phyloP scores from a whole-genome alignment of 768 basidiomycete species.

The Tulasnella sp. region DNA sequence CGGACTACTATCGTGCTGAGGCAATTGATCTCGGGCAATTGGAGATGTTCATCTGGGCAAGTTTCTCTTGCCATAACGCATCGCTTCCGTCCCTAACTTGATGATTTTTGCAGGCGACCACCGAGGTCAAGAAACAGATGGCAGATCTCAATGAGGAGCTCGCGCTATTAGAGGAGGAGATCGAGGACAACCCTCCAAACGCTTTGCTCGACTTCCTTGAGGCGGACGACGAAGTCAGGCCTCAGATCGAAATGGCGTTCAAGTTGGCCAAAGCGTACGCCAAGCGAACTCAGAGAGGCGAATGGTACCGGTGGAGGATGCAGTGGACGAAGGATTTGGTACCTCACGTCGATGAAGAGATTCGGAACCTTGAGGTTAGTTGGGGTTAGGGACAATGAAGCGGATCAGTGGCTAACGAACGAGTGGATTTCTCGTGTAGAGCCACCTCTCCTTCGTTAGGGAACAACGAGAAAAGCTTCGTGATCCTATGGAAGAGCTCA shows the following conservation, averaged over 20 bases:
- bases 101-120: conserved; percentile 1
- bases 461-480: conserved; percentile 12
- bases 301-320: conserved; percentile 15
- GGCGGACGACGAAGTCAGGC: conserved; percentile 6
- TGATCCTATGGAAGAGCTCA: conserved; percentile 9
- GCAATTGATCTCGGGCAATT: conserved; percentile 1
- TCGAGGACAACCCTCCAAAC: conserved; percentile 14
- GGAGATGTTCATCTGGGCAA: conserved; percentile 1
- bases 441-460: not conserved
- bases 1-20: conserved; percentile 13
- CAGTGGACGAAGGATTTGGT: conserved; percentile 11
- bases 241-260: conserved; percentile 6
- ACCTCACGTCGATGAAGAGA: conserved; percentile 7
- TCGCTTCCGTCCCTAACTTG: not conserved
- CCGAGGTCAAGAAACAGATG: conserved; percentile 9
- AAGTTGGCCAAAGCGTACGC: conserved; percentile 11
- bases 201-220: conserved; percentile 10
- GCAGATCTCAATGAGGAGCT: not conserved
- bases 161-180: conserved; percentile 13
- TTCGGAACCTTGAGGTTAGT: conserved; percentile 10
- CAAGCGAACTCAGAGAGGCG: conserved; percentile 1
- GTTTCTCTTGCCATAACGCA: not conserved
- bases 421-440: not conserved
- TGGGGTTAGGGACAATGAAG: not conserved
- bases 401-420: not conserved